Percentiles rank a stretch among this genome's conserved stretches.
Conservation (phyloP, 495 filamentous ascomycete genomes). For the Tuber melanosporum region DNA sequence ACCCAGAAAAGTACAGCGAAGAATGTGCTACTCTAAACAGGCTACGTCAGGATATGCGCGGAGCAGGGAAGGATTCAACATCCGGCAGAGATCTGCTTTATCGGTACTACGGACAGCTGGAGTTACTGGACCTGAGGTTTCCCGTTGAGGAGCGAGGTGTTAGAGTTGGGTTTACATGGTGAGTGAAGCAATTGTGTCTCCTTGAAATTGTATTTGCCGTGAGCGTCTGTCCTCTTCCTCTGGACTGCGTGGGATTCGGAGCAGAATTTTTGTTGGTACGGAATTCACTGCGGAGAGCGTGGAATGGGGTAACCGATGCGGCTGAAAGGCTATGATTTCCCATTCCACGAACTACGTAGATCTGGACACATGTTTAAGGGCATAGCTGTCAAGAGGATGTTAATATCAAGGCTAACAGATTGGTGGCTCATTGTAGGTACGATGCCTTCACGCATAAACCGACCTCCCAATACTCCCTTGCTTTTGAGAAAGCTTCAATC, state of each 20-base stretch:
- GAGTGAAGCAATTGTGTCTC: constrained; percentile 40
- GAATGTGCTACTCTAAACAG: constrained; percentile 94
- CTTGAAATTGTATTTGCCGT: background rate
- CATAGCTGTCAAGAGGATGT: constrained; percentile 3
- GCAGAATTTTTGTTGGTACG: background rate
- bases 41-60: constrained; percentile 97
- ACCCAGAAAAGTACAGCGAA: constrained; percentile 87
- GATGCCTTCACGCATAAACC: constrained; percentile 97
- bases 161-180: constrained; percentile 98
- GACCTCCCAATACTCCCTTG: constrained; percentile 90
- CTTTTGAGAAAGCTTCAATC: constrained; percentile 97
- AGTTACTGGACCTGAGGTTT: constrained; percentile 88
- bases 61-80: constrained; percentile 93
- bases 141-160: constrained; percentile 98
- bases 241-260: background rate
- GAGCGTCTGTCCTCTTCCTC: background rate
- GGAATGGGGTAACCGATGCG: background rate
- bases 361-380: background rate
- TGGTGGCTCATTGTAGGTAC: constrained; percentile 58
- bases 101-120: constrained; percentile 94
- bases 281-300: background rate
- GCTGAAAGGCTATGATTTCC: background rate
- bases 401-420: constrained; percentile 17
- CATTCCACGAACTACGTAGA: background rate
- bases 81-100: constrained; percentile 89